Conservation (phyloP, 2,329 filamentous ascomycete species). For the Teratosphaeria gauchensis region DNA sequence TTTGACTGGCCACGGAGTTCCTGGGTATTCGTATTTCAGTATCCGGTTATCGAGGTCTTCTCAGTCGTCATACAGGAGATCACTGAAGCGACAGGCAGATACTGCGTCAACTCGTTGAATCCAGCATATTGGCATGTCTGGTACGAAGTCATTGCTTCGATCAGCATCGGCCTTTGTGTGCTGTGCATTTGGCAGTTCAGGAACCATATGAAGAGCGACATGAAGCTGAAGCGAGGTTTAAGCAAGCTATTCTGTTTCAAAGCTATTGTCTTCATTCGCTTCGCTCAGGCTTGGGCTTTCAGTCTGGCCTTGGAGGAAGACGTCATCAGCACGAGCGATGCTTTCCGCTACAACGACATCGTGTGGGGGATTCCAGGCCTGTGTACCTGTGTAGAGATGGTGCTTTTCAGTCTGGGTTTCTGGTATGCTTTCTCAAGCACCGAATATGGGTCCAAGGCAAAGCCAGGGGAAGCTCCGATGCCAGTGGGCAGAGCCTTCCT, state of each 20-base stretch:
- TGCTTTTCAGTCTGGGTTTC: slow-evolving; percentile 16
- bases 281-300: slow-evolving; percentile 19
- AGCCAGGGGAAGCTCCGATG: slow-evolving; percentile 5
- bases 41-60: slow-evolving; percentile 15
- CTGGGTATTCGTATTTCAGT: slow-evolving; percentile 23
- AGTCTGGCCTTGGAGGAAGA: slow-evolving; percentile 16
- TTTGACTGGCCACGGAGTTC: slow-evolving; percentile 12
- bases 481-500: slow-evolving; percentile 8
- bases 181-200: slow-evolving; percentile 18
- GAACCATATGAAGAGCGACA: slow-evolving; percentile 11
- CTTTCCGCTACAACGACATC: slow-evolving; percentile 16
- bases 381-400: slow-evolving; percentile 17
- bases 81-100: slow-evolving; percentile 15
- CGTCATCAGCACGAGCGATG: slow-evolving; percentile 12
- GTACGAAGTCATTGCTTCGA: slow-evolving; percentile 10
- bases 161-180: slow-evolving; percentile 15
- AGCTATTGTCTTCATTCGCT: slow-evolving; percentile 19
- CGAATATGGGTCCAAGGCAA: slow-evolving; percentile 11
- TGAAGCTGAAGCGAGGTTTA: slow-evolving; percentile 13
- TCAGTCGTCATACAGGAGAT: slow-evolving; percentile 14
- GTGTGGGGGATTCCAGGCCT: slow-evolving; percentile 17
- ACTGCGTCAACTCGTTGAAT: slow-evolving; percentile 15
- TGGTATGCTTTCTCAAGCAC: slow-evolving; percentile 19
- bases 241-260: slow-evolving; percentile 22
- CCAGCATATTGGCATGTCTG: slow-evolving; percentile 16